Percentiles rank a stretch among this genome's conserved stretches.
phyloP scores from a whole-genome alignment of 495 filamentous ascomycete species.

The Tuber umbilicatum region DNA sequence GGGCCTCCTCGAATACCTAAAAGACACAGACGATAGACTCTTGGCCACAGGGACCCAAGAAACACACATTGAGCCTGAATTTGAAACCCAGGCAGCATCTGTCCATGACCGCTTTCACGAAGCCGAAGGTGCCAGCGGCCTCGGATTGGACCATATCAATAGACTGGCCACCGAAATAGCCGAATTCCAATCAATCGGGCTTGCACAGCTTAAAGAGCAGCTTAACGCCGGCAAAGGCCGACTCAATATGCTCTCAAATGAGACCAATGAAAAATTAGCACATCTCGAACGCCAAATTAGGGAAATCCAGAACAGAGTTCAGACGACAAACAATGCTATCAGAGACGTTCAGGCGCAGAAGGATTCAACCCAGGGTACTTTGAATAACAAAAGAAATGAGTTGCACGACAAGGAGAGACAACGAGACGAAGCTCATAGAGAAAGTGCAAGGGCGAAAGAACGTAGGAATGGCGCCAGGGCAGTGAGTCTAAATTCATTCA shows the following conservation, averaged over 20 bases:
- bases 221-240: background rate
- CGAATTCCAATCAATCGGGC: background rate
- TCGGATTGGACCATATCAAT: background rate
- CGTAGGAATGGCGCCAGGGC: background rate
- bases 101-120: conserved; percentile 1
- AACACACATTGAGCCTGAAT: background rate
- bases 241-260: background rate
- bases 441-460: background rate
- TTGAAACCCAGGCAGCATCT: background rate
- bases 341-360: background rate
- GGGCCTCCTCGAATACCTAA: background rate
- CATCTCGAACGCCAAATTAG: background rate
- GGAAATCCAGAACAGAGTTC: background rate
- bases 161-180: background rate
- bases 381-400: background rate
- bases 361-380: background rate
- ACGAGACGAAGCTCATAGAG: background rate
- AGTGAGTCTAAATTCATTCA: background rate
- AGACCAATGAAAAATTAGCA: background rate
- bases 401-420: background rate
- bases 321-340: background rate
- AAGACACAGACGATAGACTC: background rate
- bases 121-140: background rate
- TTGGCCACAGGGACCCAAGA: background rate
- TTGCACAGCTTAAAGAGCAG: background rate